Evolutionary conservation across 257 asterid species (phyloP).

Genomic region (Jacaranda mimosifolia): DNA sequence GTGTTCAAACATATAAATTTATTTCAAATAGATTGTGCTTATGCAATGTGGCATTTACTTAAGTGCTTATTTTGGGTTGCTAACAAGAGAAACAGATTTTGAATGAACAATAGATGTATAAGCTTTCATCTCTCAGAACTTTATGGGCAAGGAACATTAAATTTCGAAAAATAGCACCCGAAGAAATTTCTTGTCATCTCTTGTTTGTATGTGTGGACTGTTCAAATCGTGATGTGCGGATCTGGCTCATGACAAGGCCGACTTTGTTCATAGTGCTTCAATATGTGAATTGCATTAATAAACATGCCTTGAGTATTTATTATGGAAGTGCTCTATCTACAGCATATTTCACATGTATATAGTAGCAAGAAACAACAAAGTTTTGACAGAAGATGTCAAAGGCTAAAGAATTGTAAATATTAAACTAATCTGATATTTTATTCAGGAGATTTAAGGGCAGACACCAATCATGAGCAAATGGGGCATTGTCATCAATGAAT

Average conservation of each 20-base stretch:
- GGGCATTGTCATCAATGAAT: constrained; percentile 98
- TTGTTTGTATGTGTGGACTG: constrained; percentile 12
- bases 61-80: background rate
- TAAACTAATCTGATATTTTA: constrained; percentile 17
- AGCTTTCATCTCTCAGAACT: background rate
- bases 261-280: constrained; percentile 13
- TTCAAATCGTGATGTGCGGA: no score
- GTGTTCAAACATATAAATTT: background rate
- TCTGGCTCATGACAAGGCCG: constrained; percentile 8
- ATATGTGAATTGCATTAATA: constrained; percentile 17
- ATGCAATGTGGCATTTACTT: background rate
- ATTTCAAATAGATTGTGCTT: background rate
- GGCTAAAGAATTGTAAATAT: constrained; percentile 19
- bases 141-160: background rate
- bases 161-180: background rate
- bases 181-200: background rate
- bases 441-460: constrained; percentile 10
- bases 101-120: background rate
- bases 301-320: constrained; percentile 22
- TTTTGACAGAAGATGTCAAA: background rate
- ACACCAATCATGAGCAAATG: constrained; percentile 72
- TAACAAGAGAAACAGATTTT: background rate
- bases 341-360: constrained; percentile 8
- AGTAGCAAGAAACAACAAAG: constrained; percentile 13
- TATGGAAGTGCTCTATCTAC: constrained; percentile 21